Evolutionary conservation across 352 stramenopile species (phyloP).

Genomic region (Phytophthora kernoviae): DNA sequence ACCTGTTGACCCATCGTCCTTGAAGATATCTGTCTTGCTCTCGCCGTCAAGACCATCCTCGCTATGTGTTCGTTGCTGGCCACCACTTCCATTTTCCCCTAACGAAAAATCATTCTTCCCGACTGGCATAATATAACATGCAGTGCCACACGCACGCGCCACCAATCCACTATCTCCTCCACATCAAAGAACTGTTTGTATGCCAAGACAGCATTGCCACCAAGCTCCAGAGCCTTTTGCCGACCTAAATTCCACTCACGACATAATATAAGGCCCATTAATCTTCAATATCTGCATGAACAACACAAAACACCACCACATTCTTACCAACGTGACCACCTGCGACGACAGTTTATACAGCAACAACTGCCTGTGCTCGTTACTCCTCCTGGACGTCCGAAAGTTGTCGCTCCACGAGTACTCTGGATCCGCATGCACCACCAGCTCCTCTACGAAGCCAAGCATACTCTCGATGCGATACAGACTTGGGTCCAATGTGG

Average conservation of each 20-base stretch:
- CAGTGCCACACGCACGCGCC: slow-evolving; percentile 95
- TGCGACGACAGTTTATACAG: slow-evolving; percentile 95
- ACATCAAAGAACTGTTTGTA: slow-evolving; percentile 99
- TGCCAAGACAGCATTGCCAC: slow-evolving; percentile 97
- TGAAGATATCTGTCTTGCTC: slow-evolving; percentile 28
- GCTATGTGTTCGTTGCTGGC: slow-evolving; percentile 34
- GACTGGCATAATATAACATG: slow-evolving; percentile 76
- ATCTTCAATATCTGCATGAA: no score
- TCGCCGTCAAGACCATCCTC: slow-evolving; percentile 45
- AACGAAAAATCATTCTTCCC: slow-evolving; percentile 49
- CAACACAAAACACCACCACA: neutral
- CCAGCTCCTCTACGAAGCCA: slow-evolving; percentile 95
- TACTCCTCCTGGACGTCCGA: slow-evolving; percentile 90
- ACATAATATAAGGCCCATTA: slow-evolving; percentile 18
- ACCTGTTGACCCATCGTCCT: slow-evolving; percentile 33
- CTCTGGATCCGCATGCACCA: slow-evolving; percentile 98
- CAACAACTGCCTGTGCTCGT: slow-evolving; percentile 95
- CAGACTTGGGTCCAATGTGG: slow-evolving; percentile 89
- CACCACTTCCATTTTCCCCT: slow-evolving; percentile 17
- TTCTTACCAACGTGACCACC: slow-evolving; percentile 61
- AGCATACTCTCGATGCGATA: slow-evolving; percentile 91
- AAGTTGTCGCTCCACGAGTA: slow-evolving; percentile 98
- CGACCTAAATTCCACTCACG: slow-evolving; percentile 71
- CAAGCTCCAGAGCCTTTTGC: slow-evolving; percentile 97
- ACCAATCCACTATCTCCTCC: slow-evolving; percentile 98